These are phyloP conservation scores for Ramichloridium luteum DNA, from an alignment of 2,329 filamentous ascomycete genomes.

Conservation along the genomic window DNA sequence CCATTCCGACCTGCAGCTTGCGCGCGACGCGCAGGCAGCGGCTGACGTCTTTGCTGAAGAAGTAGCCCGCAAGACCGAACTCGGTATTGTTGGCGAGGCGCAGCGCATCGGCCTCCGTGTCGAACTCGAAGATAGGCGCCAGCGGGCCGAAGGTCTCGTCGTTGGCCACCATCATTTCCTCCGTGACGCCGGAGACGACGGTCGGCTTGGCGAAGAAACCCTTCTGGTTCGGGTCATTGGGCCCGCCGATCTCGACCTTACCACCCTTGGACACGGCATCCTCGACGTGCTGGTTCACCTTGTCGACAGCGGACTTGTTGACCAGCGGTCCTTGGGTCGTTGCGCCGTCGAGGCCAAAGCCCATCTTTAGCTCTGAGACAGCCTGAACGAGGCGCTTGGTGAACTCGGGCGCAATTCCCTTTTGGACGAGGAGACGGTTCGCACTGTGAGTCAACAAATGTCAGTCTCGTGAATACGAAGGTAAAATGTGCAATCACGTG, in stretches of 20 bases:
- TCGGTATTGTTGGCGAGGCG: constrained; percentile 25
- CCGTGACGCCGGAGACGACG: constrained; percentile 14
- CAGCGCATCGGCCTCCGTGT: constrained; percentile 17
- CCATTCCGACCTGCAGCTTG: constrained; percentile 30
- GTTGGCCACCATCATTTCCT: constrained; percentile 6
- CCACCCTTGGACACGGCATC: constrained; percentile 55
- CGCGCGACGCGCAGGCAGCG: constrained; percentile 28
- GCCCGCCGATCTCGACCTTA: constrained; percentile 8
- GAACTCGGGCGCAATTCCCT: constrained; percentile 43
- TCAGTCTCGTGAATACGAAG: too few relatives aligned
- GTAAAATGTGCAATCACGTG: too few relatives aligned
- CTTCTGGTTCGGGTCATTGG: constrained; percentile 6
- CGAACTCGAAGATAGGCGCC: constrained; percentile 15
- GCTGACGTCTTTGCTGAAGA: constrained; percentile 27
- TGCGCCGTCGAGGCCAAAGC: constrained; percentile 54
- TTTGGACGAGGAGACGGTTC: constrained; percentile 69
- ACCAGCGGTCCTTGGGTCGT: constrained; percentile 74
- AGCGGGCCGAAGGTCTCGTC: constrained; percentile 21
- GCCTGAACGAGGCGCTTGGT: constrained; percentile 23
- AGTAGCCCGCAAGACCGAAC: constrained; percentile 24
- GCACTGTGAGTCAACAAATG: constrained; percentile 20
- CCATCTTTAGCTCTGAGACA: constrained; percentile 60
- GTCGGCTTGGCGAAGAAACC: constrained; percentile 16
- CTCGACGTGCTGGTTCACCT: constrained; percentile 64
- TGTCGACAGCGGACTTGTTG: constrained; percentile 64